A percentile compares a stretch with the other conserved stretches of the same genome.
Conservation (phyloP, 2,329 filamentous ascomycete species). For the Penicillium sp. region DNA sequence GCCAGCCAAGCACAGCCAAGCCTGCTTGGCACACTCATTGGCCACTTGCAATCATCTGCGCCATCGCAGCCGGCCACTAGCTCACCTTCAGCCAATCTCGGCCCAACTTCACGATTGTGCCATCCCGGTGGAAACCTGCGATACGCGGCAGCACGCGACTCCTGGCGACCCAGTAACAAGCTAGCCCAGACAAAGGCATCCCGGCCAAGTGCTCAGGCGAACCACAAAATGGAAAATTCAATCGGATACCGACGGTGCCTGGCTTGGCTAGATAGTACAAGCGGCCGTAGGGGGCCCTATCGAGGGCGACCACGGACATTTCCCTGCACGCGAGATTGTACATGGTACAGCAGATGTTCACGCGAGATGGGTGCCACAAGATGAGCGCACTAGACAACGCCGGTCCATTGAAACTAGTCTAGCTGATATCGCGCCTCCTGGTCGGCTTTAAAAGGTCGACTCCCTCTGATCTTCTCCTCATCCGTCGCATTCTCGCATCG, state of each 20-base stretch:
- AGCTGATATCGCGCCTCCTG: neutral
- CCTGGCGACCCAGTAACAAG: neutral
- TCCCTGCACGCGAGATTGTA: neutral
- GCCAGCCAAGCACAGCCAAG: conserved; percentile 26
- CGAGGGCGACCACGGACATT: neutral
- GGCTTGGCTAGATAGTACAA: neutral
- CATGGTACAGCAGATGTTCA: neutral
- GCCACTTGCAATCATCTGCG: neutral
- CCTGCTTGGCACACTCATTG: neutral
- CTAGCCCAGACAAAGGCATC: neutral
- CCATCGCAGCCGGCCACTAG: conserved; percentile 1
- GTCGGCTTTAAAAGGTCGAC: conserved; percentile 3
- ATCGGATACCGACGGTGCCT: conserved; percentile 14
- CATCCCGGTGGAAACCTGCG: conserved; percentile 2
- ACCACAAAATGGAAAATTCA: conserved; percentile 5
- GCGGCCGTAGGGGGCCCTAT: neutral
- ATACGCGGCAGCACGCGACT: conserved; percentile 4
- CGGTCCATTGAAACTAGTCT: neutral
- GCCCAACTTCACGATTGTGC: neutral
- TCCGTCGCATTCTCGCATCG: neutral
- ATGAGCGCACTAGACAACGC: conserved; percentile 8
- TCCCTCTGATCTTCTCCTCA: conserved; percentile 7
- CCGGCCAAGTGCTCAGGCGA: conserved; percentile 6
- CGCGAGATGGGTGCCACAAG: neutral
- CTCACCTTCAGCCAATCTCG: neutral